Evolutionary conservation across 192 early-diverging fungal species (phyloP).

Genomic region (Paraglomus occultum): DNA sequence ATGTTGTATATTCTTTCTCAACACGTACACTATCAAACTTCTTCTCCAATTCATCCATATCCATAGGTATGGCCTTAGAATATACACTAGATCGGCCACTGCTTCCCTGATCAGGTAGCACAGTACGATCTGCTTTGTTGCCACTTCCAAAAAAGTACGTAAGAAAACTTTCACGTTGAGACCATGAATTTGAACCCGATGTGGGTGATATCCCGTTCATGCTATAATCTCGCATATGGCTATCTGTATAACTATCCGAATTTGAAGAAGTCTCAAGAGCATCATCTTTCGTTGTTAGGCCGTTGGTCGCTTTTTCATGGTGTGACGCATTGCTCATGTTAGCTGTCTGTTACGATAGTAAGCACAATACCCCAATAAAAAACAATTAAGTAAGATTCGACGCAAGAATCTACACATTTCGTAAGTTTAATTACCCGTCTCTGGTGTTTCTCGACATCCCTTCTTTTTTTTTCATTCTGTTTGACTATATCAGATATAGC

Average conservation of each 20-base stretch:
- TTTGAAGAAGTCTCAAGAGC: constrained; percentile 1
- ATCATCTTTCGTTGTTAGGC: constrained; percentile 2
- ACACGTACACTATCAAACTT: constrained; percentile 18
- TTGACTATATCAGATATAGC: constrained; percentile 72
- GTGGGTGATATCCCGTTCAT: background rate
- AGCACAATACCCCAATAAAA: background rate
- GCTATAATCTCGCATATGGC: too few species aligned
- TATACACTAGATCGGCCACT: background rate
- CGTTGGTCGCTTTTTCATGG: background rate
- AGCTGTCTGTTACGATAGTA: background rate
- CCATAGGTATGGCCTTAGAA: background rate
- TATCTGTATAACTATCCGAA: constrained; percentile 11
- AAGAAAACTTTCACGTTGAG: constrained; percentile 36
- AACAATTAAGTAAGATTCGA: too few species aligned
- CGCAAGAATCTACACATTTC: too few species aligned
- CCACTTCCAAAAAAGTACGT: constrained; percentile 53
- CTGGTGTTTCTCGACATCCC: constrained; percentile 41
- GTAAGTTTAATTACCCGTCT: constrained; percentile 19
- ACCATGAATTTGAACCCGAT: background rate
- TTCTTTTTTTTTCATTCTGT: constrained; percentile 62
- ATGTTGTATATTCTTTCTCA: background rate
- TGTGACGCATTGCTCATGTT: background rate
- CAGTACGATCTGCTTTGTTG: constrained; percentile 29
- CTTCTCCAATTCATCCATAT: constrained; percentile 27
- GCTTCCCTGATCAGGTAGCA: constrained; percentile 7